phyloP scores from a whole-genome alignment of 2,329 filamentous ascomycete genomes.

The Cladophialophora yegresii region DNA sequence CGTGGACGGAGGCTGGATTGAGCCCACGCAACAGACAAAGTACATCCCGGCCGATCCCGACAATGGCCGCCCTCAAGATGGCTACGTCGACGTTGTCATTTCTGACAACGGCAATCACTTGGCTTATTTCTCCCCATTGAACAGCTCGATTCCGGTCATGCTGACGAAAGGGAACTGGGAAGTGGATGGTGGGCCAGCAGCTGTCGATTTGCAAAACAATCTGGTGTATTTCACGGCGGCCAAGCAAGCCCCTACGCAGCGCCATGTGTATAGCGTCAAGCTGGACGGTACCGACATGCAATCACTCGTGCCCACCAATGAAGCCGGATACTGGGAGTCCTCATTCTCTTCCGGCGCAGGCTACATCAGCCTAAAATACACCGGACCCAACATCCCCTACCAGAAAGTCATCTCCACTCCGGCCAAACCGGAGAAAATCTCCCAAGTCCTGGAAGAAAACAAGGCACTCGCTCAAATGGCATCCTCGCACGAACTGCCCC shows the following conservation, averaged over 20 bases:
- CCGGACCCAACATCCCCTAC: slow-evolving; percentile 82
- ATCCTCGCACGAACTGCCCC: slow-evolving; percentile 76
- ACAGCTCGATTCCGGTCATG: slow-evolving; percentile 77
- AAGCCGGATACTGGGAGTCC: slow-evolving; percentile 75
- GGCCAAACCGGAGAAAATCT: slow-evolving; percentile 64
- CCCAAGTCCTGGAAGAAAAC: slow-evolving; percentile 78
- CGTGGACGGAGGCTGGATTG: slow-evolving; percentile 96
- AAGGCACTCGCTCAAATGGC: slow-evolving; percentile 67
- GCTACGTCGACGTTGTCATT: slow-evolving; percentile 90
- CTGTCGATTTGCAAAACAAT: slow-evolving; percentile 80
- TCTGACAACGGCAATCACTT: slow-evolving; percentile 86
- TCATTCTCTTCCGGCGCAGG: slow-evolving; percentile 83
- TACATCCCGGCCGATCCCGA: slow-evolving; percentile 81
- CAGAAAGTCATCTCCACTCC: slow-evolving; percentile 88
- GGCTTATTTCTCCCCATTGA: slow-evolving; percentile 87
- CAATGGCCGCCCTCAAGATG: slow-evolving; percentile 76
- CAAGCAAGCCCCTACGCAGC: slow-evolving; percentile 82
- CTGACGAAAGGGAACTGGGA: slow-evolving; percentile 92
- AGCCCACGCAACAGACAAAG: slow-evolving; percentile 81
- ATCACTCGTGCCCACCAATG: slow-evolving; percentile 70
- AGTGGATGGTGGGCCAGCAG: slow-evolving; percentile 79
- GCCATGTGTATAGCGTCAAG: slow-evolving; percentile 87
- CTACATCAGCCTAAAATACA: slow-evolving; percentile 81
- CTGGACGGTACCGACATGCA: slow-evolving; percentile 74
- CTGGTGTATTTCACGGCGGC: slow-evolving; percentile 89